Evolutionary conservation across 257 asterid genomes (phyloP).

Genomic region (Solanum pinnatisectum): DNA sequence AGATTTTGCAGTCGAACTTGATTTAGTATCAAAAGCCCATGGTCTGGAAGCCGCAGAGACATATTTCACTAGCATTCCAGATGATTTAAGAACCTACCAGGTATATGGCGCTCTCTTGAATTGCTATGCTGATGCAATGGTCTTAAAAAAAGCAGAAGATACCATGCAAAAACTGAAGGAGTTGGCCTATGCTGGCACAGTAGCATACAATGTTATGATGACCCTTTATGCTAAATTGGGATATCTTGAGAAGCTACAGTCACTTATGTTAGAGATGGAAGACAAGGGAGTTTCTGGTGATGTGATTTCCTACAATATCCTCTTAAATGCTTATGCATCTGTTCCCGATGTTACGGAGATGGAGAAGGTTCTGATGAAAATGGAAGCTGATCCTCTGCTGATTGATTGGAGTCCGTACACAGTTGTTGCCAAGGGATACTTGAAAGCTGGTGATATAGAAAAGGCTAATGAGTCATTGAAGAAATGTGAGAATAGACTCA

Average conservation of each 20-base stretch:
- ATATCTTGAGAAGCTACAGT: conserved; percentile 16
- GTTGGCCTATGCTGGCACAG: not conserved
- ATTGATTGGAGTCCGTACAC: conserved; percentile 6
- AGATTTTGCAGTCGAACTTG: conserved; percentile 20
- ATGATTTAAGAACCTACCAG: not conserved
- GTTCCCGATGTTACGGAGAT: conserved; percentile 18
- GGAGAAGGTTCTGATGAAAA: conserved; percentile 37
- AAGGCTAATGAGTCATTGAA: conserved; percentile 17
- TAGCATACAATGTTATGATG: conserved; percentile 28
- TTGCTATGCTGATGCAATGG: conserved; percentile 9
- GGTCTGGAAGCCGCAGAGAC: conserved; percentile 22
- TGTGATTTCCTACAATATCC: conserved; percentile 15
- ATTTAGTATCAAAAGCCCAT: conserved; percentile 17
- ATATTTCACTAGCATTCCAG: conserved; percentile 14
- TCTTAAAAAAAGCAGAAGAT: conserved; percentile 20
- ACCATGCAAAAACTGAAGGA: conserved; percentile 22
- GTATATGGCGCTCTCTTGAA: conserved; percentile 22
- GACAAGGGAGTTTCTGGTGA: conserved; percentile 15
- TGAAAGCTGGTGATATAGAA: conserved; percentile 21
- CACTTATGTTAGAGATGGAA: conserved; percentile 34
- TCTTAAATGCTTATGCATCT: conserved; percentile 20
- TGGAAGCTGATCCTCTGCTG: conserved; percentile 38
- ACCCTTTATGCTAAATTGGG: conserved; percentile 23
- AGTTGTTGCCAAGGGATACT: conserved; percentile 32
- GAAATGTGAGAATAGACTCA: conserved; percentile 24